These are phyloP conservation scores for Protomyces inundatus DNA, from an alignment of 1,139 yeast species.

Conservation along the genomic window DNA sequence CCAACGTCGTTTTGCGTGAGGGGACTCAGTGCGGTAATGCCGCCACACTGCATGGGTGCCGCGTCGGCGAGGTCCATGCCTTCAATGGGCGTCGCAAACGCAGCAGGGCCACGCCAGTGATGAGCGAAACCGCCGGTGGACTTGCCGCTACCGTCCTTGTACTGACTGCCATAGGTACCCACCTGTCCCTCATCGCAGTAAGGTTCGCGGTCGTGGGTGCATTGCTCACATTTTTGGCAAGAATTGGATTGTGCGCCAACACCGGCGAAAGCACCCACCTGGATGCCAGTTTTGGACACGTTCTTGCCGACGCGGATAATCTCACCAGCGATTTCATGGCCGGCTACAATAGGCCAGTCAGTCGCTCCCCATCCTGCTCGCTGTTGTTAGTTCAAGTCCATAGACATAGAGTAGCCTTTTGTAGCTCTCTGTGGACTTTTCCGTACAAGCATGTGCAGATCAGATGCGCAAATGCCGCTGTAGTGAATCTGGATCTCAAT, in stretches of 20 bases:
- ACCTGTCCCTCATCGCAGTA: slow-evolving; percentile 46
- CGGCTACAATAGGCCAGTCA: slow-evolving; percentile 41
- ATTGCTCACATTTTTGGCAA: slow-evolving; percentile 49
- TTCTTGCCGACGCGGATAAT: slow-evolving; percentile 50
- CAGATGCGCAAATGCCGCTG: slow-evolving; percentile 58
- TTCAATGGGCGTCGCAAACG: slow-evolving; percentile 54
- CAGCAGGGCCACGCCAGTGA: slow-evolving; percentile 51
- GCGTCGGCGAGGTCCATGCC: slow-evolving; percentile 46
- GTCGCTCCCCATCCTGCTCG: slow-evolving; percentile 41
- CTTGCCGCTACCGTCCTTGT: slow-evolving; percentile 33
- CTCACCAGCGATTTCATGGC: slow-evolving; percentile 55
- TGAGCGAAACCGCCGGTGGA: slow-evolving; percentile 61
- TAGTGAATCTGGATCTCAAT: slow-evolving; percentile 32
- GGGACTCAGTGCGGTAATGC: slow-evolving; percentile 59
- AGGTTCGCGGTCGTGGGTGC: slow-evolving; percentile 48
- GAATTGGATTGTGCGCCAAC: slow-evolving; percentile 53
- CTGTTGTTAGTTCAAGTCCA: background rate
- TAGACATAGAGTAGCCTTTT: slow-evolving; percentile 32
- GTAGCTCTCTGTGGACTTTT: slow-evolving; percentile 42
- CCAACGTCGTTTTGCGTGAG: slow-evolving; percentile 48
- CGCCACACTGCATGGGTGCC: slow-evolving; percentile 66
- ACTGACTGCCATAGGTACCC: slow-evolving; percentile 42
- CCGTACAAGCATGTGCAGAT: slow-evolving; percentile 44
- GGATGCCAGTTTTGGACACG: slow-evolving; percentile 52
- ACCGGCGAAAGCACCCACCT: slow-evolving; percentile 59